Evolutionary conservation across 192 early-diverging fungal species (phyloP), one percentile per base, ranked within the genome.

Genomic region (Coemansia sp.): DNA sequence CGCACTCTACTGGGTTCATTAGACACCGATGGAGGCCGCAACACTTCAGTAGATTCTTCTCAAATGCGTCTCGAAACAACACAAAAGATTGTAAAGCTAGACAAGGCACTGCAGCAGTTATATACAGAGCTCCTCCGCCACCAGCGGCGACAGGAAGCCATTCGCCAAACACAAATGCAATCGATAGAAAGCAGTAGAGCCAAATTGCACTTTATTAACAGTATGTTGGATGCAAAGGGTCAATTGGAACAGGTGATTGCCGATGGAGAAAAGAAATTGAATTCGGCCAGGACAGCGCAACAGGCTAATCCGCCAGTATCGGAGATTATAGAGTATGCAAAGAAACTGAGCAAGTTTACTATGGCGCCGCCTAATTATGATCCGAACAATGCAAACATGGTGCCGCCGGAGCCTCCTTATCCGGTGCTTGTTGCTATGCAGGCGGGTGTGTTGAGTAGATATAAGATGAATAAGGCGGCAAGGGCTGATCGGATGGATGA

Each of bases 311-410:
- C 65, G 18, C 25, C 32, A 15, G 60, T 68, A 0, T 20, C 30
- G 0, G 77, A 79, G 46, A 57, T 79, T n/a, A 60, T 79, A 24
- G 65, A 65, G 46, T 75, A 75, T 32, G 72, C 77, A n/a, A 72
- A 54, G 33, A 68, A 66, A 44, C 53, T 79, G 32, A 74, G 77
- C 57, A 64, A 54, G 48, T 79, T 53, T 33, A 75, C 77, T 7
- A 52, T 51, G 14, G 77, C 77, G 6, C 77, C 77, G 39, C 77
- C 77, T 9, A 79, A 79, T 50, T 79, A 65, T 30, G 61, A 75
- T 14, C 71, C 77, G 0, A 64, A 50, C 15, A 60, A 32, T 35
- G 44, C 24, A 22, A 40, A 36, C 3, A n/a, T n/a, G n/a, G 43
- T 67, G 20, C 72, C 67, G 3, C 53, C 67, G 0, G 77, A 79